phyloP scores from a whole-genome alignment of 192 early-diverging fungal species.

The Fimicolochytrium jonesii region DNA sequence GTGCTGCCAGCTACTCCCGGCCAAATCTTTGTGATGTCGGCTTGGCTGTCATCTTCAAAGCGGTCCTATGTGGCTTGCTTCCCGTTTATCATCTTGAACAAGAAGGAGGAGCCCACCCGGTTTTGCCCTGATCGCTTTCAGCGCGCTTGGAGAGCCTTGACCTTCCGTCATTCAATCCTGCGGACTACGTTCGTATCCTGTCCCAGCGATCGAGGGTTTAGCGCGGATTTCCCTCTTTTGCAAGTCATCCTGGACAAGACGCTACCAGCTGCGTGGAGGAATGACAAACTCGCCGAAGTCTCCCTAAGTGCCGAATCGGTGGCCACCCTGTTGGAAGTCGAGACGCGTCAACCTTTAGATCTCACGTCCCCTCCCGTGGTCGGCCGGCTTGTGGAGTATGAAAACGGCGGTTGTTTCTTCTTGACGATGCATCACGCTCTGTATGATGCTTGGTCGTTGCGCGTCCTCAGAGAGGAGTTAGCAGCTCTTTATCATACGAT shows the following conservation, averaged over 20 bases:
- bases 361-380: not conserved
- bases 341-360: not conserved
- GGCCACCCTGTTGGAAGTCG: not conserved
- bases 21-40: conserved; percentile 9
- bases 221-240: not conserved
- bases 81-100: not conserved
- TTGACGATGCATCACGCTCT: conserved; percentile 30
- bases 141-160: not conserved
- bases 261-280: not conserved
- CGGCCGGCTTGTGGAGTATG: not conserved
- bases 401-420: not conserved
- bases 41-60: not conserved
- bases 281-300: not conserved
- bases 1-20: conserved; percentile 3
- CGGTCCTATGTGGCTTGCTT: conserved; percentile 3
- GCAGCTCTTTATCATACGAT: not conserved
- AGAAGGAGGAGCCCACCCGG: not conserved
- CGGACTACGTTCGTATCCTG: conserved; percentile 8
- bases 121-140: not conserved
- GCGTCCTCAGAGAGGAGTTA: conserved; percentile 12
- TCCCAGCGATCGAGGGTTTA: not conserved
- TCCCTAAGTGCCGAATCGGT: not conserved
- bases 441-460: conserved; percentile 35
- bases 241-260: conserved; percentile 6
- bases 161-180: not conserved